phyloP scores from a whole-genome alignment of 331 rosid genomes.

The Quercus tomentella region DNA sequence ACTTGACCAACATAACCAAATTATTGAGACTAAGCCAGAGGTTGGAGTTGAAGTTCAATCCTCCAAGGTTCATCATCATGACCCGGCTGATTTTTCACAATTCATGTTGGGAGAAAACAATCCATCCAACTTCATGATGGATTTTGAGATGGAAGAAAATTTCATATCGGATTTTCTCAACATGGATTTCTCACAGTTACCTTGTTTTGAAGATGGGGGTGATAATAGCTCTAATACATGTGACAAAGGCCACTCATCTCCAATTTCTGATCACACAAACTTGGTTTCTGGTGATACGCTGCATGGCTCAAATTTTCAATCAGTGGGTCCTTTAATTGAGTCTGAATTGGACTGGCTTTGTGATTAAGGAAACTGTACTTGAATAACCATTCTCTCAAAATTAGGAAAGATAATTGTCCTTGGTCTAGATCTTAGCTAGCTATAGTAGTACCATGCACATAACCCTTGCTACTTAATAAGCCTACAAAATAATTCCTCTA shows the following conservation, averaged over 20 bases:
- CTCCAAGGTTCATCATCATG: neutral
- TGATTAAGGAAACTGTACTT: neutral
- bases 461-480: neutral
- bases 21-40: neutral
- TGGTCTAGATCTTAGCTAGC: neutral
- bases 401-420: neutral
- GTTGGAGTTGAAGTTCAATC: neutral
- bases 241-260: constrained; percentile 5
- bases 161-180: constrained; percentile 38
- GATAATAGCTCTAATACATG: neutral
- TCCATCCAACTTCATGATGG: constrained; percentile 30
- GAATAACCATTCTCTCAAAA: too few species aligned
- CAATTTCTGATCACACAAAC: neutral
- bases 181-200: constrained; percentile 29
- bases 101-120: neutral
- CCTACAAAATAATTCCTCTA: neutral
- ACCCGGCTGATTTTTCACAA: neutral
- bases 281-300: constrained; percentile 21
- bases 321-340: constrained; percentile 18
- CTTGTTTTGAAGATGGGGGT: constrained; percentile 6
- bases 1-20: neutral
- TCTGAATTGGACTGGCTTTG: constrained; percentile 41
- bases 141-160: constrained; percentile 40
- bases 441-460: neutral
- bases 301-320: constrained; percentile 24